A percentile compares a stretch with the other conserved stretches of the same genome.
These are phyloP conservation scores for Colletotrichum musicola DNA, from an alignment of 2,329 filamentous ascomycete genomes.

Conservation along the genomic window DNA sequence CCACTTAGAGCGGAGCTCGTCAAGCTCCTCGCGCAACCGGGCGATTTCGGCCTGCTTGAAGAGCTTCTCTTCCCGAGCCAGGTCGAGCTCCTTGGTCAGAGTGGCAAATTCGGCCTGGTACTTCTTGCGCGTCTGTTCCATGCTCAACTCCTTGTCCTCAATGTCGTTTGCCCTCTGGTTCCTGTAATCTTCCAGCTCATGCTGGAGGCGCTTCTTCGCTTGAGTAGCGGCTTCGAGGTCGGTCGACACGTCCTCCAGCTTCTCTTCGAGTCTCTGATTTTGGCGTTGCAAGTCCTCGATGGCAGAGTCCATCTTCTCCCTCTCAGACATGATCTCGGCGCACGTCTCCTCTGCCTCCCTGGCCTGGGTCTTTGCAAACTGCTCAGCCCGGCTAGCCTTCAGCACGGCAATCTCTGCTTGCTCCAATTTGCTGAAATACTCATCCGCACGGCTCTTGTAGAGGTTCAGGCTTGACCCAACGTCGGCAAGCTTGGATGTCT, in stretches of 20 bases:
- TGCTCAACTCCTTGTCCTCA: conserved; percentile 94
- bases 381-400: conserved; percentile 90
- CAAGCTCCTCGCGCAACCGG: conserved; percentile 92
- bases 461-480: conserved; percentile 85
- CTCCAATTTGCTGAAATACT: conserved; percentile 97
- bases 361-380: conserved; percentile 91
- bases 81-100: conserved; percentile 90
- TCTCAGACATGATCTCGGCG: conserved; percentile 89
- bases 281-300: conserved; percentile 93
- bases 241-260: conserved; percentile 89
- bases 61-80: conserved; percentile 89
- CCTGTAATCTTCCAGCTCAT: conserved; percentile 97
- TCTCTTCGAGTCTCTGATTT: conserved; percentile 90
- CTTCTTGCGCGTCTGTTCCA: conserved; percentile 98
- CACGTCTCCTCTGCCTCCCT: conserved; percentile 93
- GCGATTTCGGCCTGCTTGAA: conserved; percentile 90
- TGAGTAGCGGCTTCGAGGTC: conserved; percentile 89
- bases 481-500: conserved; percentile 86
- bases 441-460: conserved; percentile 93
- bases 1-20: conserved; percentile 96
- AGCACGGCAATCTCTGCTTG: conserved; percentile 96
- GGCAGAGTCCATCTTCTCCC: conserved; percentile 87
- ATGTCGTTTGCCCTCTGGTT: conserved; percentile 95
- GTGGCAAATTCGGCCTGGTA: conserved; percentile 94
- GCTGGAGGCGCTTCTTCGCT: conserved; percentile 93